phyloP scores from a whole-genome alignment of 108 stramenopile species.

The Nitzschia palea region DNA sequence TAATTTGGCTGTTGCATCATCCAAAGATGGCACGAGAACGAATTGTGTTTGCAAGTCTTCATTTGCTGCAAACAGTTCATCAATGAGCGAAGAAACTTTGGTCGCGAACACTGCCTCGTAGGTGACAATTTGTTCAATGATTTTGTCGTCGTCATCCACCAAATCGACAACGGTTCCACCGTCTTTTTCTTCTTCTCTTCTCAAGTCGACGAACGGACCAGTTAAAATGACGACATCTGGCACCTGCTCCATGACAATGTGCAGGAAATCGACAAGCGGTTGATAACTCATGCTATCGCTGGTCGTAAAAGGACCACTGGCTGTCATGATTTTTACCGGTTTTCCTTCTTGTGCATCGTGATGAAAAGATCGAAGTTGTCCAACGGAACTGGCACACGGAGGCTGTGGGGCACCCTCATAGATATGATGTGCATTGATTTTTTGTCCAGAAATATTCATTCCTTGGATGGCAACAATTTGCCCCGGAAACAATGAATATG shows the following conservation, averaged over 20 bases:
- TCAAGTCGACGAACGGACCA: conserved; percentile 94
- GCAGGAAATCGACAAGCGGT: conserved; percentile 88
- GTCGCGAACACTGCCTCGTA: conserved; percentile 82
- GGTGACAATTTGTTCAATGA: conserved; percentile 46
- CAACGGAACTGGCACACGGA: conserved; percentile 40
- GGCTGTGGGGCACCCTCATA: conserved; percentile 62
- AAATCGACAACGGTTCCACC: conserved; percentile 40
- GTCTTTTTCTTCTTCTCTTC: conserved; percentile 58
- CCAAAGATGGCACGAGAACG: conserved; percentile 91
- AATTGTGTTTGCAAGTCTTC: conserved; percentile 77
- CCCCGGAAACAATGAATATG: conserved; percentile 93
- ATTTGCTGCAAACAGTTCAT: conserved; percentile 47
- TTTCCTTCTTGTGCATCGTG: conserved; percentile 52
- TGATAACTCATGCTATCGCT: conserved; percentile 84
- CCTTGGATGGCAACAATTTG: conserved; percentile 96
- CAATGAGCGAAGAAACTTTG: conserved; percentile 58
- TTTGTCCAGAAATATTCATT: conserved; percentile 83
- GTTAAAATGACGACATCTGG: conserved; percentile 94
- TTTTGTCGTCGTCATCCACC: conserved; percentile 51
- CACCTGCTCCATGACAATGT: conserved; percentile 41
- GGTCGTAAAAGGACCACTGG: conserved; percentile 93
- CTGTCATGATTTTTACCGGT: conserved; percentile 74
- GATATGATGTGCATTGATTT: conserved; percentile 71
- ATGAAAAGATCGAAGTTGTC: conserved; percentile 53
- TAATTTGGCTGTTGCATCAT: conserved; percentile 90